phyloP scores from a whole-genome alignment of 1,284 basidiomycete genomes.

The Leccinum subspadiceum region DNA sequence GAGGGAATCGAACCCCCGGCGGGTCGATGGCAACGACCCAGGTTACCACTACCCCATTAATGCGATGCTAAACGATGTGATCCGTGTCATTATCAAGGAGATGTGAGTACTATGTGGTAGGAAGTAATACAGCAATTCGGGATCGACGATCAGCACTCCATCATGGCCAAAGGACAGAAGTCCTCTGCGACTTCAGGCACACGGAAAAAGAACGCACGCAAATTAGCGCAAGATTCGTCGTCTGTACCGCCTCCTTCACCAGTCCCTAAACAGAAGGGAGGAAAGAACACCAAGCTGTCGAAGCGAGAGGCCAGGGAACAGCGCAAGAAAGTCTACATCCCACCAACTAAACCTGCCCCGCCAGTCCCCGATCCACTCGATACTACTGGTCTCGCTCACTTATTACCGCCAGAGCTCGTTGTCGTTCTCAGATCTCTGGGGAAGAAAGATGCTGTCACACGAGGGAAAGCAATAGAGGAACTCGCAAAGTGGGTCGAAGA shows the following conservation, averaged over 20 bases:
- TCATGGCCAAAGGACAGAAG: slow-evolving; percentile 54
- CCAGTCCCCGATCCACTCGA: slow-evolving; percentile 90
- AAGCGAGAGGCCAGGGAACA: slow-evolving; percentile 69
- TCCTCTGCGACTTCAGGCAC: slow-evolving; percentile 80
- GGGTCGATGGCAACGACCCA: slow-evolving; percentile 51
- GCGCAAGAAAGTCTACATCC: slow-evolving; percentile 77
- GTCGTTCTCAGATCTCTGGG: slow-evolving; percentile 79
- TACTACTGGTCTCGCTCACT: slow-evolving; percentile 74
- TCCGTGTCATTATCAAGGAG: background rate
- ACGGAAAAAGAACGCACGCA: slow-evolving; percentile 82
- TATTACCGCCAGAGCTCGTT: slow-evolving; percentile 81
- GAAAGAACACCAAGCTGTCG: slow-evolving; percentile 42
- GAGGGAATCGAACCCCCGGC: slow-evolving; percentile 43
- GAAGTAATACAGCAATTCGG: background rate
- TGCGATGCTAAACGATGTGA: slow-evolving; percentile 29
- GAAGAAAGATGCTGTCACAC: slow-evolving; percentile 92
- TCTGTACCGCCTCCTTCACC: slow-evolving; percentile 20
- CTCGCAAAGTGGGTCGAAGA: slow-evolving; percentile 70
- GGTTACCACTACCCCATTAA: slow-evolving; percentile 28
- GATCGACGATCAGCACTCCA: background rate
- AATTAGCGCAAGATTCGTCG: slow-evolving; percentile 35
- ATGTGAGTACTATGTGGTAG: background rate
- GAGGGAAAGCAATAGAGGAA: slow-evolving; percentile 86
- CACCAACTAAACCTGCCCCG: slow-evolving; percentile 83
- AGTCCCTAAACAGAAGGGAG: slow-evolving; percentile 43